A percentile compares a stretch with the other conserved stretches of the same genome.
phyloP scores from a whole-genome alignment of 2,329 filamentous ascomycete species.

The Fusarium humuli region DNA sequence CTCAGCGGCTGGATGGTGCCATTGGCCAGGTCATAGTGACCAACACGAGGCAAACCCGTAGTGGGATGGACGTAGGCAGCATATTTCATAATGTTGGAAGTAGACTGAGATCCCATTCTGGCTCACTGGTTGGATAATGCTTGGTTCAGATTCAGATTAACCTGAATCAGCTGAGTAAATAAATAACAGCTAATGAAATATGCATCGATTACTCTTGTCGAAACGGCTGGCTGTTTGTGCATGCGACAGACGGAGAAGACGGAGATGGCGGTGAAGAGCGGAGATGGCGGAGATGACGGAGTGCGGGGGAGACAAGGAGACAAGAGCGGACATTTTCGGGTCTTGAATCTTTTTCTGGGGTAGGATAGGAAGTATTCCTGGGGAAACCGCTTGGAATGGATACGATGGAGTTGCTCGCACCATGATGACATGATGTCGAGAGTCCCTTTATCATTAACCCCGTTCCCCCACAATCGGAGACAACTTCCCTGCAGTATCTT shows the following conservation, averaged over 20 bases:
- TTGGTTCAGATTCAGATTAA: neutral
- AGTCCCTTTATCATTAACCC: neutral
- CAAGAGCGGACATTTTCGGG: neutral
- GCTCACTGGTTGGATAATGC: neutral
- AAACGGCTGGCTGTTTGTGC: neutral
- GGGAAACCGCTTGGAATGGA: neutral
- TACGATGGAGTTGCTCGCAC: neutral
- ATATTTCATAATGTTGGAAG: neutral
- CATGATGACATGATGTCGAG: neutral
- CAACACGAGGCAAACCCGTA: neutral
- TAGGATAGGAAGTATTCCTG: neutral
- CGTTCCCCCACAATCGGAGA: neutral
- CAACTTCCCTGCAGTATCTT: neutral
- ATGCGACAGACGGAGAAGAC: neutral
- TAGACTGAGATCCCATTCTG: neutral
- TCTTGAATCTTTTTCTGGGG: neutral
- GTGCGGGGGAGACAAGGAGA: neutral
- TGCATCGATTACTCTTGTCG: neutral
- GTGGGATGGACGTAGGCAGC: neutral
- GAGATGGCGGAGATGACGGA: neutral
- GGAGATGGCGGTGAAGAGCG: constrained; percentile 1
- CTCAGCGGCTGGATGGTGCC: neutral
- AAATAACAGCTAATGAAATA: neutral
- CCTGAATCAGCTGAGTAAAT: neutral
- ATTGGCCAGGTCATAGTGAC: neutral